These are phyloP conservation scores for Blepharisma japonicum DNA, from an alignment of 73 alveolate species.

Conservation along the genomic window DNA sequence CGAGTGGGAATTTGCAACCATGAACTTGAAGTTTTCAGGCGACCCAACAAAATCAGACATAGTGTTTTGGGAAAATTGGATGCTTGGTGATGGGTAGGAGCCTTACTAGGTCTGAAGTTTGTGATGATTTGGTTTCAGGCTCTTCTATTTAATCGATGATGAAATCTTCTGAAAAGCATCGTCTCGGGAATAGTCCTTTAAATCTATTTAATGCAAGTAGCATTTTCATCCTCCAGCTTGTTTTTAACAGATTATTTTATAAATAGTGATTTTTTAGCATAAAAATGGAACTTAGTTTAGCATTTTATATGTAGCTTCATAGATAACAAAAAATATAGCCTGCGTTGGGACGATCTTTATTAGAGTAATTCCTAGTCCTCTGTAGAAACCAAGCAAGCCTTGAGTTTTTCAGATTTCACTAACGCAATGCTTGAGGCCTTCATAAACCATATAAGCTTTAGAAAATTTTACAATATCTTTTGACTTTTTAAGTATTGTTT, in stretches of 20 bases:
- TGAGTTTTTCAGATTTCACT: neutral
- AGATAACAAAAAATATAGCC: neutral
- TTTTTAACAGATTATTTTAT: too few species aligned
- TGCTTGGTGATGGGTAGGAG: slow-evolving; percentile 33
- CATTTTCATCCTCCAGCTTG: too few species aligned
- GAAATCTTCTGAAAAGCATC: slow-evolving; percentile 19
- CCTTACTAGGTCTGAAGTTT: slow-evolving; percentile 7
- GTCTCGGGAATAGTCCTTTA: neutral
- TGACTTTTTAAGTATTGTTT: neutral
- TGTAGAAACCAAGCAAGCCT: slow-evolving; percentile 11
- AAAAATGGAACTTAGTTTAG: too few species aligned
- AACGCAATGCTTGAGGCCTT: neutral
- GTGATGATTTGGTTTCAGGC: neutral
- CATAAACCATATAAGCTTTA: slow-evolving; percentile 15
- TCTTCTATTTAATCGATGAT: slow-evolving; percentile 1
- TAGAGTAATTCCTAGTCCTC: slow-evolving; percentile 20
- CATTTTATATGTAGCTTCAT: neutral
- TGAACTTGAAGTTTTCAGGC: slow-evolving; percentile 12
- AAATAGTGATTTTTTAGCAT: too few species aligned
- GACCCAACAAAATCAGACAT: neutral
- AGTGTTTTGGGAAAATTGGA: slow-evolving; percentile 30
- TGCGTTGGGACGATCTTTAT: slow-evolving; percentile 15
- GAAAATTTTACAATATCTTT: neutral
- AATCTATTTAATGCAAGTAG: too few species aligned
- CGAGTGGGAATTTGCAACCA: neutral